Evolutionary conservation across 768 basidiomycete genomes (phyloP).

Genomic region (Leccinum imitatum): DNA sequence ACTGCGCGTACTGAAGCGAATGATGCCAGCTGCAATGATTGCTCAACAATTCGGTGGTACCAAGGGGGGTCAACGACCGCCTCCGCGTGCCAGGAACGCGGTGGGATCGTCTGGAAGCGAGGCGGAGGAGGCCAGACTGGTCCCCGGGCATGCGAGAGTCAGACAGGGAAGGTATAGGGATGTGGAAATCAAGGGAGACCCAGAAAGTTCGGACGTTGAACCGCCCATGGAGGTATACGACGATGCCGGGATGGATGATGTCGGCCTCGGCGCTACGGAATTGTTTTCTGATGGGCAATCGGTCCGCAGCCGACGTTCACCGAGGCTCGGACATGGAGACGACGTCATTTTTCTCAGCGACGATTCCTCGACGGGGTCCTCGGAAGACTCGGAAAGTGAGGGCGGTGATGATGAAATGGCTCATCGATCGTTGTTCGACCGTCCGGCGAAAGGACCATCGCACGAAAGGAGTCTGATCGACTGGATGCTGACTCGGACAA

Average conservation of each 20-base stretch:
- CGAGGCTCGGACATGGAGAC: background rate
- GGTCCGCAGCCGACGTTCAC: conserved; percentile 16
- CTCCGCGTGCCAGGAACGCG: conserved; percentile 10
- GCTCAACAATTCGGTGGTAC: conserved; percentile 29
- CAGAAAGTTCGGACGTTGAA: conserved; percentile 55
- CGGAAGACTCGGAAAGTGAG: conserved; percentile 16
- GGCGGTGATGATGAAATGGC: conserved; percentile 31
- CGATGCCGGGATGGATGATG: background rate
- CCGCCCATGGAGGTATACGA: background rate
- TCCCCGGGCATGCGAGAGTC: conserved; percentile 52
- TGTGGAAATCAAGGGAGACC: conserved; percentile 55
- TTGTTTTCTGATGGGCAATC: conserved; percentile 16
- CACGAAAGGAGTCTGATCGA: conserved; percentile 57
- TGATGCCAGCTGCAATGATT: conserved; percentile 59
- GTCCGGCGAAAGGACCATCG: conserved; percentile 22
- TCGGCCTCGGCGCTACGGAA: conserved; percentile 1
- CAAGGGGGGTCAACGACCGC: conserved; percentile 11
- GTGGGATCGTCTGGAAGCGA: conserved; percentile 28
- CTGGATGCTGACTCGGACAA: conserved; percentile 59
- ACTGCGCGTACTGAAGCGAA: conserved; percentile 40
- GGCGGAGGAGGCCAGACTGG: conserved; percentile 40
- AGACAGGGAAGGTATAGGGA: conserved; percentile 37
- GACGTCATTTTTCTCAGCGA: conserved; percentile 29
- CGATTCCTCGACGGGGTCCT: conserved; percentile 5
- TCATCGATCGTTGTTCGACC: conserved; percentile 37